phyloP scores from a whole-genome alignment of 805 yeast genomes.

The Wickerhamomyces xylosicus region DNA sequence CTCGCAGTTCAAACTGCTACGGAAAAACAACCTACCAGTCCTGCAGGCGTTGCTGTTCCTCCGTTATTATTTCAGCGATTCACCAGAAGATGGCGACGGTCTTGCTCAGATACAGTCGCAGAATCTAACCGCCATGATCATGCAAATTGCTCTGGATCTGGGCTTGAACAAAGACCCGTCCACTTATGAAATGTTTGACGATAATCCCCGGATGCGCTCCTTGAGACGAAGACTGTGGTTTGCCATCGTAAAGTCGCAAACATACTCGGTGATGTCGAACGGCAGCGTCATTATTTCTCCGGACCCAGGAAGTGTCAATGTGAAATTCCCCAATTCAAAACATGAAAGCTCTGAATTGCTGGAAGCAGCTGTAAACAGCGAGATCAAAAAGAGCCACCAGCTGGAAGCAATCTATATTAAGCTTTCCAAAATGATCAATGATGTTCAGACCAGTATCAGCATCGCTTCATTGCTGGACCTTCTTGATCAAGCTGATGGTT shows the following conservation, averaged over 20 bases:
- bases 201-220: conserved; percentile 5
- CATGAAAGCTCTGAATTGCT: conserved; percentile 7
- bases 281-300: conserved; percentile 9
- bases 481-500: too few species aligned
- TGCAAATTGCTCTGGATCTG: conserved; percentile 32
- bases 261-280: conserved; percentile 2
- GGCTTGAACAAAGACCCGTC: conserved; percentile 40
- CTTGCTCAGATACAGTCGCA: conserved; percentile 28
- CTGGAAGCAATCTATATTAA: conserved; percentile 4
- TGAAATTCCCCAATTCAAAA: conserved; percentile 7
- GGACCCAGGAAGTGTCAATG: conserved; percentile 4
- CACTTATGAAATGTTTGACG: conserved; percentile 9
- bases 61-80: conserved; percentile 26
- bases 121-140: conserved; percentile 24
- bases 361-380: conserved; percentile 7
- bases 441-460: conserved; percentile 1
- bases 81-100: conserved; percentile 39
- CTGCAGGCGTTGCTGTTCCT: conserved; percentile 32
- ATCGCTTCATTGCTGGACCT: too few species aligned
- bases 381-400: not conserved
- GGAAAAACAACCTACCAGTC: conserved; percentile 25
- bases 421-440: conserved; percentile 6
- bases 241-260: conserved; percentile 8
- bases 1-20: conserved; percentile 27
- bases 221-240: conserved; percentile 14